Percentiles rank a stretch among this genome's conserved stretches.
Conservation (phyloP, 768 basidiomycete species). For the Gelatoporia subvermispora region DNA sequence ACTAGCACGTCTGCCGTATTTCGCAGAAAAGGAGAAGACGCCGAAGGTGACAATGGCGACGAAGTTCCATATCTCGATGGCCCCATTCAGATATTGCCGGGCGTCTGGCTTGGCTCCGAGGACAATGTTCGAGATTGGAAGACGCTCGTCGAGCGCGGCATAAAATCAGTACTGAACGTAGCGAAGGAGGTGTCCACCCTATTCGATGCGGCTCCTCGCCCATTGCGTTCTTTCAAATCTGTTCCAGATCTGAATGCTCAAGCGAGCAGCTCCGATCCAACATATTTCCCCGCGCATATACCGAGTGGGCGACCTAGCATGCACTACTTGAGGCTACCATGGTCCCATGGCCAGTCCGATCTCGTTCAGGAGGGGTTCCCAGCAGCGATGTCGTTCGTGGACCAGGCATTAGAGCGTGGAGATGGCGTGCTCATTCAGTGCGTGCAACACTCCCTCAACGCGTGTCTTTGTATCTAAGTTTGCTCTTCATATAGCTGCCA, state of each 20-base stretch:
- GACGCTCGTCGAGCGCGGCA: slow-evolving; percentile 62
- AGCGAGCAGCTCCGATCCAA: slow-evolving; percentile 34
- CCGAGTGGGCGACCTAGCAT: slow-evolving; percentile 69
- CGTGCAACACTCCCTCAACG: slow-evolving; percentile 27
- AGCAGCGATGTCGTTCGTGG: slow-evolving; percentile 76
- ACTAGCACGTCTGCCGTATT: slow-evolving; percentile 49
- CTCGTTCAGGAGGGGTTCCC: slow-evolving; percentile 77
- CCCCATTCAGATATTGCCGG: slow-evolving; percentile 79
- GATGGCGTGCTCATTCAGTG: slow-evolving; percentile 85
- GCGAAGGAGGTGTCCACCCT: slow-evolving; percentile 86
- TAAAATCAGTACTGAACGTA: slow-evolving; percentile 83
- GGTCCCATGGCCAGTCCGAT: slow-evolving; percentile 94
- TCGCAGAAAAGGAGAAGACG: slow-evolving; percentile 59
- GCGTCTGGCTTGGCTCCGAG: slow-evolving; percentile 87
- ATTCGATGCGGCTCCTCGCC: slow-evolving; percentile 48
- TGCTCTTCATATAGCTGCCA: slow-evolving; percentile 59
- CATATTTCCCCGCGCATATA: slow-evolving; percentile 64
- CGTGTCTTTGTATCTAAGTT: not conserved
- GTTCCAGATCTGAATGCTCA: slow-evolving; percentile 54
- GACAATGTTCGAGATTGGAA: slow-evolving; percentile 86
- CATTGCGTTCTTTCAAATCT: slow-evolving; percentile 60
- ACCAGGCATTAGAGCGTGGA: slow-evolving; percentile 67
- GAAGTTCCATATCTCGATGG: slow-evolving; percentile 73
- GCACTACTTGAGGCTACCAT: slow-evolving; percentile 85
- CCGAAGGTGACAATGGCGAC: slow-evolving; percentile 42